These are phyloP conservation scores for Biancaea sappan DNA, from an alignment of 306 rosid species.

Conservation along the genomic window DNA sequence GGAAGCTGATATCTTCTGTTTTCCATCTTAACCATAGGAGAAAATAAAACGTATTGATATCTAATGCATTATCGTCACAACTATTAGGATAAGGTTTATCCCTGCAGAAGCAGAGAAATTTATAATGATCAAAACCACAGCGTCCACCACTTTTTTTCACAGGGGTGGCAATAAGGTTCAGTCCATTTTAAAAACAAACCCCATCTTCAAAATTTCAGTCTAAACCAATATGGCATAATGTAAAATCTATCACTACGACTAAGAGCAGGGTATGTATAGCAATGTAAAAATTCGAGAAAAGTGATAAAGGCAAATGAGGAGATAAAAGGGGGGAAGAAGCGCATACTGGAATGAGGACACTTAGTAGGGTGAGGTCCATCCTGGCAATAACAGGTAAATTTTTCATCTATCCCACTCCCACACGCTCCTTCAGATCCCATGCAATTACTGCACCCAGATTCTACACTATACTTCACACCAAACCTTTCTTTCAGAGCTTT, in stretches of 20 bases:
- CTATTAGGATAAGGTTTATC: no score
- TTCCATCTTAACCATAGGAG: not conserved
- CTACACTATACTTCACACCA: not conserved
- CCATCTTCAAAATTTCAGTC: no score
- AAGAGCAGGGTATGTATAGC: no score
- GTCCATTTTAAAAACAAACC: no score
- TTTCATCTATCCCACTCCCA: not conserved
- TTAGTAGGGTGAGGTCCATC: not conserved
- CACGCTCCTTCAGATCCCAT: not conserved
- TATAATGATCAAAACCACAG: no score
- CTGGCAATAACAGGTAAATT: not conserved
- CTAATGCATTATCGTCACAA: no score
- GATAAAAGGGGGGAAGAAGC: not conserved
- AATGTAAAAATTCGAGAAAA: not conserved
- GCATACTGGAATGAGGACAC: not conserved
- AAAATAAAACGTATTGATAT: not conserved
- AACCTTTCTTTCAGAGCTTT: not conserved
- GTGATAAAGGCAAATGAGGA: no score
- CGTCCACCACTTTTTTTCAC: no score
- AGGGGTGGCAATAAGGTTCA: no score
- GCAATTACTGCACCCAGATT: not conserved
- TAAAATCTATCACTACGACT: not conserved
- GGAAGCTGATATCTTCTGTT: not conserved
- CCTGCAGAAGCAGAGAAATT: no score
- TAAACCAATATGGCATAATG: not conserved